Evolutionary conservation across 371 early-diverging fungal species (phyloP).

Genomic region (Lichtheimia hyalospora): DNA sequence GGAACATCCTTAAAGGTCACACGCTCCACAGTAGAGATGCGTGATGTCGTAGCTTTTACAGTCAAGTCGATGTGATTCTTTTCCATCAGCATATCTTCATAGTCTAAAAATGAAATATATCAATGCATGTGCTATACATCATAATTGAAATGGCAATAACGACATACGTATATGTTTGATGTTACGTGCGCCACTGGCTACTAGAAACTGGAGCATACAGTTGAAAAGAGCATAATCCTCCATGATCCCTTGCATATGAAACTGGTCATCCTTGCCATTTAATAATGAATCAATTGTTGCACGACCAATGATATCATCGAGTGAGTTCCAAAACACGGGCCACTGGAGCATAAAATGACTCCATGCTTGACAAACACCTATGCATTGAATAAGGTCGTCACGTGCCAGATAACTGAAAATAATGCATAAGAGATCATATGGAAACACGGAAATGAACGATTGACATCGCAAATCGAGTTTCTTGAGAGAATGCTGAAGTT

Average conservation of each 20-base stretch:
- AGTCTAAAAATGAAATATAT: not conserved
- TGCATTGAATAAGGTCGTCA: not conserved
- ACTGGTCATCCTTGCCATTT: not conserved
- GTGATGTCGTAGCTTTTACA: not conserved
- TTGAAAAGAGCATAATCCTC: not conserved
- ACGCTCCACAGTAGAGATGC: not conserved
- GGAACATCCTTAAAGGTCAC: not conserved
- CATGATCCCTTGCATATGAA: not conserved
- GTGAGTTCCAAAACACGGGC: constrained; percentile 1
- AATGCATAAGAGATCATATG: not conserved
- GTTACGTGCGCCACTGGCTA: not conserved
- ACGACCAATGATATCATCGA: not conserved
- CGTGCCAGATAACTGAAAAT: not conserved
- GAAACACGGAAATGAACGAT: not conserved
- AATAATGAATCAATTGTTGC: not conserved
- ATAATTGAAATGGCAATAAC: too few relatives aligned
- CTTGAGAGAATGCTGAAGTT: too few relatives aligned
- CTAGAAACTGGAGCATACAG: not conserved
- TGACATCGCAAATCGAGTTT: too few relatives aligned
- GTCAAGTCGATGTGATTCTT: not conserved
- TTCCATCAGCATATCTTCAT: not conserved
- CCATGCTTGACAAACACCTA: constrained; percentile 1
- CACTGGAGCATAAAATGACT: not conserved
- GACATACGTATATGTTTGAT: not conserved
- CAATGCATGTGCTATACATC: too few relatives aligned